These are phyloP conservation scores for Cladorrhinum sp. DNA, from an alignment of 2,329 filamentous ascomycete genomes.

Conservation along the genomic window DNA sequence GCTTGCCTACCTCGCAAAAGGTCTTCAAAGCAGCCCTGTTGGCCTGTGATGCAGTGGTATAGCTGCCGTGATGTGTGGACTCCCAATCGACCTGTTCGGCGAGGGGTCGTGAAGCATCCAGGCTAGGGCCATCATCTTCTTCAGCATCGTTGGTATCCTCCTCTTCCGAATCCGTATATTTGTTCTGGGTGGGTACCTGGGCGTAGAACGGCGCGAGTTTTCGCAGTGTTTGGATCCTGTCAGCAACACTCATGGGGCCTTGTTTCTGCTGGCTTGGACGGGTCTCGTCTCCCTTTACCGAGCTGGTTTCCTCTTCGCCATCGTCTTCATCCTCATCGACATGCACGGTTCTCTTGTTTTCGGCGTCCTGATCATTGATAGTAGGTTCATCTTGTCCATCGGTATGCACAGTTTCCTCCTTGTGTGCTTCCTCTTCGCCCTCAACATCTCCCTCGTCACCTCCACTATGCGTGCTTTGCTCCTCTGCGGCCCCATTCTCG, in stretches of 20 bases:
- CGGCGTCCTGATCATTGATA: not conserved
- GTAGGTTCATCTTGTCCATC: not conserved
- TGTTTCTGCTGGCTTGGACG: not conserved
- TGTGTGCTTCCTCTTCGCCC: not conserved
- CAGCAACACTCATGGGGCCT: not conserved
- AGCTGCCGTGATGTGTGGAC: constrained; percentile 7
- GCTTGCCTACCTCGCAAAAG: constrained; percentile 14
- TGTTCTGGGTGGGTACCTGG: not conserved
- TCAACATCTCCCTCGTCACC: not conserved
- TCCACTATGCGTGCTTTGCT: not conserved
- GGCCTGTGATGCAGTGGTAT: constrained; percentile 14
- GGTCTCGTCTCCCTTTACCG: not conserved
- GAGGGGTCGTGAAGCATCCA: not conserved
- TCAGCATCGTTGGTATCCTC: not conserved
- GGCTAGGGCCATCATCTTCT: not conserved
- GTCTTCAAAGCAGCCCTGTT: constrained; percentile 12
- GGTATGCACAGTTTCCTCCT: not conserved
- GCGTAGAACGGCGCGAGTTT: not conserved
- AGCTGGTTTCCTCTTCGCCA: not conserved
- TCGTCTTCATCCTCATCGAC: not conserved
- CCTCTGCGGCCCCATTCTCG: not conserved
- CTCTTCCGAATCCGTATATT: not conserved
- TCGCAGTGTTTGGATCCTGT: not conserved
- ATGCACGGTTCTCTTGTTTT: not conserved
- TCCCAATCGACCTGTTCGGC: not conserved